phyloP scores from a whole-genome alignment of 2,329 filamentous ascomycete genomes.

The Keithomyces neogunnii region DNA sequence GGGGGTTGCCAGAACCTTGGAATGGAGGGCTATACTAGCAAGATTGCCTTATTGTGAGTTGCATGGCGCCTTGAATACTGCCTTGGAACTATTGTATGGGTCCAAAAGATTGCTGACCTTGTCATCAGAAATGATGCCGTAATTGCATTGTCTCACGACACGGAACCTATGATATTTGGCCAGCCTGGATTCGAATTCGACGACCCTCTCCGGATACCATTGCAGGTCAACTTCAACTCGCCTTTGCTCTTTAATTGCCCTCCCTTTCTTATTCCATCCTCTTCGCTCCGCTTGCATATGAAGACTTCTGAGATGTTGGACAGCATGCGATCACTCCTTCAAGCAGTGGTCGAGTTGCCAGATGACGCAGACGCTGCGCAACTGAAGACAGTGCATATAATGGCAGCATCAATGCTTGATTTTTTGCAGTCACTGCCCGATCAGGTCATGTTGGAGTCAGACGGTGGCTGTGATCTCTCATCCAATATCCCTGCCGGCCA shows the following conservation, averaged over 20 bases:
- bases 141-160: constrained; percentile 40
- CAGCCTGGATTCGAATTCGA: constrained; percentile 32
- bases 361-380: constrained; percentile 24
- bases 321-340: constrained; percentile 39
- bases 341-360: constrained; percentile 32
- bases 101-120: constrained; percentile 9
- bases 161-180: constrained; percentile 31
- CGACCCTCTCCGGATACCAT: constrained; percentile 28
- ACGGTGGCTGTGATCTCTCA: background rate
- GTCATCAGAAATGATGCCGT: constrained; percentile 34
- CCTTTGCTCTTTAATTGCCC: constrained; percentile 35
- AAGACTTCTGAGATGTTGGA: constrained; percentile 42
- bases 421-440: constrained; percentile 27
- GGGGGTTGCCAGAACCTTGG: constrained; percentile 38
- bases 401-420: constrained; percentile 30
- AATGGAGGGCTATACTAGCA: constrained; percentile 37
- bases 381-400: constrained; percentile 28
- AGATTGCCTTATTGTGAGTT: constrained; percentile 39
- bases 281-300: constrained; percentile 34
- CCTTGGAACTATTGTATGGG: background rate
- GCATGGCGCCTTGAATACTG: background rate
- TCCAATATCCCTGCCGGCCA: constrained; percentile 1
- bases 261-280: constrained; percentile 32
- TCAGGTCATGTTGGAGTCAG: constrained; percentile 13
- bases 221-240: constrained; percentile 37